Base-by-base conservation (phyloP, 352 stramenopile species). In the Globisporangium polare region DNA sequence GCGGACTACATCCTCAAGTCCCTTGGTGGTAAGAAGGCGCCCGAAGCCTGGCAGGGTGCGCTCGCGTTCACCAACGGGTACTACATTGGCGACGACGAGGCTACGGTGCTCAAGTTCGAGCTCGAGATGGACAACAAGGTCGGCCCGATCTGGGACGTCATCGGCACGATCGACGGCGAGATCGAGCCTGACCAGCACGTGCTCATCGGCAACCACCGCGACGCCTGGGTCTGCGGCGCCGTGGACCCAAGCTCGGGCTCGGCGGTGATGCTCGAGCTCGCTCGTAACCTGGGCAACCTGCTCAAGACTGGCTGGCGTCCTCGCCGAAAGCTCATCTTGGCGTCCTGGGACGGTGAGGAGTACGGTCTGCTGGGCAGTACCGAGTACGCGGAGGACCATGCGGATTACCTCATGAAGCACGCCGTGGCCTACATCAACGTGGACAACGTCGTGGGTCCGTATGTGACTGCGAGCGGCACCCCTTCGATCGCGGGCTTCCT, bases 161-260 rank as follows among this genome's bases (percentile, higher is more conserved):
- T 97, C 24, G 86, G 74, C 24, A 89, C 75, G 15, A 92, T 97
- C 55, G 73, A 87, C 42, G 87, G 83, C 29, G 51, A 62, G 0
- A 68, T 83, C 17, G 68, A 83, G 29, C 72, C 86, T 2, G 85
- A 94, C 18, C 71, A 89, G 58, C 79, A 83, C n/a, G 79, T 97
- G 15, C 37, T 97, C 15, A 78, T 97, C 33, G 88, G 89, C 33
- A 97, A 97, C 68, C 91, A 97, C 64, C 84, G 91, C 24, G 91
- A 97, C 67, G 90, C 89, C 4, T 97, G 91, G 91, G 86, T 97
- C 0, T 96, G 88, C 57, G 89, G 88, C 20, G 89, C 88, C 3
- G 80, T 87, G 20, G 89, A 97, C 62, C 91, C 91, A 8, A 90
- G 74, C 27, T n/a, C n/a, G n/a, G 91, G 74, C 6, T 96, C 89